phyloP scores from a whole-genome alignment of 140 eudicot species.

The Senecio squalidus region DNA sequence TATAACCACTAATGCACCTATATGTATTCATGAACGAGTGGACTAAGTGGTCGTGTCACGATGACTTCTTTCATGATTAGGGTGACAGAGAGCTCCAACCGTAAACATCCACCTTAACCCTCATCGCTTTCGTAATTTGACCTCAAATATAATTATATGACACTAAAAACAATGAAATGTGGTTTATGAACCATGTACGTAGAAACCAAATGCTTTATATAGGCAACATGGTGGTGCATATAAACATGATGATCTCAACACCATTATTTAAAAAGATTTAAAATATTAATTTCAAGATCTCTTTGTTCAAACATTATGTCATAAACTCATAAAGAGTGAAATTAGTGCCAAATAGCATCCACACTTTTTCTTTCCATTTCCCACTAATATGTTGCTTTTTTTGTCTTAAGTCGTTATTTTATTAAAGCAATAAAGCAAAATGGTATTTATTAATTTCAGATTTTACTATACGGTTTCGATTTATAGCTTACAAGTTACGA shows the following conservation, averaged over 20 bases:
- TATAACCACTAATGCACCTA: conserved; percentile 11
- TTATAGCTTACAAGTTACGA: not conserved
- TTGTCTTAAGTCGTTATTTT: not conserved
- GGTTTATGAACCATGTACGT: conserved; percentile 10
- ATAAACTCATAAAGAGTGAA: conserved; percentile 25
- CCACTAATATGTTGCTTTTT: conserved; percentile 10
- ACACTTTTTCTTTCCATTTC: conserved; percentile 18
- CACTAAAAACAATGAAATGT: not conserved
- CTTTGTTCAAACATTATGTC: conserved; percentile 26
- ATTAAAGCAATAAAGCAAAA: too few species aligned
- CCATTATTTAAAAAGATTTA: conserved; percentile 9
- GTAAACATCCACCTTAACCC: conserved; percentile 1
- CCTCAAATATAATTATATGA: not conserved
- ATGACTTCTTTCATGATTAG: conserved; percentile 27
- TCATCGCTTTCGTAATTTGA: not conserved
- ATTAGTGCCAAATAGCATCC: conserved; percentile 35
- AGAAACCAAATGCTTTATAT: conserved; percentile 26
- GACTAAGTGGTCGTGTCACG: too few species aligned
- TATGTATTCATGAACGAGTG: conserved; percentile 27
- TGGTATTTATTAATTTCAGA: too few species aligned
- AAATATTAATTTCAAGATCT: conserved; percentile 17
- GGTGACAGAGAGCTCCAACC: conserved; percentile 34
- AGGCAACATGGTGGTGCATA: conserved; percentile 21
- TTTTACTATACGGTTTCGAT: not conserved
- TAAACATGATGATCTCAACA: conserved; percentile 18